phyloP scores from a whole-genome alignment of 768 basidiomycete genomes.

The Pholiota molesta region DNA sequence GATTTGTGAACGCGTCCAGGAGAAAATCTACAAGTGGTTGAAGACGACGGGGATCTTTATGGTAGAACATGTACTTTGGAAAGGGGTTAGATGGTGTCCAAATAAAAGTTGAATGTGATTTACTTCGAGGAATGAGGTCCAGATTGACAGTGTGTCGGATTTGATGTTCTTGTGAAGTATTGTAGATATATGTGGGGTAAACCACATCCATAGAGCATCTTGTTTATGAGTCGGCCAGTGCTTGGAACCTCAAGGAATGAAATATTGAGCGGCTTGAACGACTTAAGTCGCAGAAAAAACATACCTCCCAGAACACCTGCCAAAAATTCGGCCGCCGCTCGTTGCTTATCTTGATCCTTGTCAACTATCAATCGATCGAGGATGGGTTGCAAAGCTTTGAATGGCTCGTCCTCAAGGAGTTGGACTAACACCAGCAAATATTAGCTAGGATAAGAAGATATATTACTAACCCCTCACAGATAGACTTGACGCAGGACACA shows the following conservation, averaged over 20 bases:
- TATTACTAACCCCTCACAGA: constrained; percentile 50
- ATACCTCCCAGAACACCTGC: constrained; percentile 71
- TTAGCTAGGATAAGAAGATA: not conserved
- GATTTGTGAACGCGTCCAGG: constrained; percentile 57
- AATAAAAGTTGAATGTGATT: constrained; percentile 8
- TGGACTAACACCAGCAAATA: constrained; percentile 53
- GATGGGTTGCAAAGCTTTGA: constrained; percentile 61
- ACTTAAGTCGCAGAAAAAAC: not conserved
- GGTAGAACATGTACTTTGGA: constrained; percentile 70
- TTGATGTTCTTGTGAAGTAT: constrained; percentile 75
- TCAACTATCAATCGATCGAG: constrained; percentile 66
- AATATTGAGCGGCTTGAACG: not conserved
- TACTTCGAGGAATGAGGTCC: constrained; percentile 82
- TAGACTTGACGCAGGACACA: constrained; percentile 72
- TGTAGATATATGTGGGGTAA: constrained; percentile 62
- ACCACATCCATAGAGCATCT: constrained; percentile 78
- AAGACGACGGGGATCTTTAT: constrained; percentile 81
- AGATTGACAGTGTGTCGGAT: constrained; percentile 78
- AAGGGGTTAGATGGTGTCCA: constrained; percentile 9
- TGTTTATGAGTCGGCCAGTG: constrained; percentile 84
- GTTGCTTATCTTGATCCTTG: constrained; percentile 84
- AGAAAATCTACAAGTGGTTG: constrained; percentile 80
- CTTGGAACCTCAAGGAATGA: constrained; percentile 61
- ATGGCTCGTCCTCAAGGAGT: constrained; percentile 74
- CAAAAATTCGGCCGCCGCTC: constrained; percentile 84